Base-by-base conservation (phyloP, 2,329 filamentous ascomycete genomes). In the Gaeumannomyces sp. region DNA sequence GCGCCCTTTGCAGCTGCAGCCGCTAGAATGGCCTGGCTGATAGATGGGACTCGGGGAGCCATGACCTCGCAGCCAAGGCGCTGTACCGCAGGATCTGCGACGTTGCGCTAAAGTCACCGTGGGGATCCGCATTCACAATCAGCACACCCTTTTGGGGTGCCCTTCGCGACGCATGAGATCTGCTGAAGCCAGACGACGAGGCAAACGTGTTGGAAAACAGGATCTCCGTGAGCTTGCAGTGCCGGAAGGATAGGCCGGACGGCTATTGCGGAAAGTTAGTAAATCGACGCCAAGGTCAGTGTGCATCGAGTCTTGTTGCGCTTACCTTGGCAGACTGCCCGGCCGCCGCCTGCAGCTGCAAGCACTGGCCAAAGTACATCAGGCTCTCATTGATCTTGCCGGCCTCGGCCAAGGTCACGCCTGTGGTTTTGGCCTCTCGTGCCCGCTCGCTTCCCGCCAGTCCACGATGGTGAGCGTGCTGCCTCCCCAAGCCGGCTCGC, bases 341-440 rank as follows among this genome's bases (percentile, higher is more conserved):
- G 38, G 88, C 83, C 70, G 94, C 92, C 66, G 90, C 93, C 75
- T 97, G 94, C 83, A 97, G 94, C 74, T 98, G 94, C 71, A 99
- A 84, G 74, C 95, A 99, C 73, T 98, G 95, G 0, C 95, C 95
- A 1, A 99, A 84, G 16, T 97, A 98, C 95, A 99, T 99, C 73
- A 99, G 80, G 73, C 92, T 96, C 76, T 97, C 93, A 73, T 99
- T 99, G 75, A 99, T 99, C 78, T 98, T 98, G 64, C 95, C 95
- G 50, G 94, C 95, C 78, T 99, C 95, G 0, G 91, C 94, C 19
- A 99, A 84, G 0, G 94, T 97, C 4, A 92, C 89, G 16, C 95
- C 95, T 0, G 93, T 91, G 0, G 95, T 98, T 81, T 97, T 97
- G 31, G 95, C 93, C 68, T 95, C 93, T 66, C 93, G 85, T 22